Percentiles rank a stretch among this genome's conserved stretches.
phyloP scores from a whole-genome alignment of 2,329 filamentous ascomycete genomes.

The Cytospora leucostoma region DNA sequence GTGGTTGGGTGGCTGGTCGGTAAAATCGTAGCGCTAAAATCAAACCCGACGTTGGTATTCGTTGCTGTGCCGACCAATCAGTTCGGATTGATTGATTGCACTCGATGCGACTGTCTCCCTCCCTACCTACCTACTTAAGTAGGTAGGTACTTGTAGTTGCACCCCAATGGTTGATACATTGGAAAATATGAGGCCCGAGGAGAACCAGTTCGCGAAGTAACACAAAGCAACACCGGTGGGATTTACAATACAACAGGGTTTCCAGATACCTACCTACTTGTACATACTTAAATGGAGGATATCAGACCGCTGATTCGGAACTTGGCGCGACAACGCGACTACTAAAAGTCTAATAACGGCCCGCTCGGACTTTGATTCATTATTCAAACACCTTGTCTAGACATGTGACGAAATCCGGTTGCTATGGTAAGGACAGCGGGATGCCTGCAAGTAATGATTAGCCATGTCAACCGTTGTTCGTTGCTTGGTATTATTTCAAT shows the following conservation, averaged over 20 bases:
- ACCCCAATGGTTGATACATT: too few species aligned
- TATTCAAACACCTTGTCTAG: not conserved
- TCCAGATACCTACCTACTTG: too few species aligned
- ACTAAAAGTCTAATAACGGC: conserved; percentile 8
- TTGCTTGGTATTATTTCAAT: not conserved
- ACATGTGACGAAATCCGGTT: not conserved
- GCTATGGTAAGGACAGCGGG: not conserved
- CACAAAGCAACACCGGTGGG: too few species aligned
- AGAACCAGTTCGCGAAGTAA: too few species aligned
- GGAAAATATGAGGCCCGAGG: too few species aligned
- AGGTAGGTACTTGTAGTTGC: not conserved
- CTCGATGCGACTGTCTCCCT: not conserved
- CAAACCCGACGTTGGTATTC: conserved; percentile 4
- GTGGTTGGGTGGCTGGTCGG: conserved; percentile 8
- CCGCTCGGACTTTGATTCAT: conserved; percentile 1
- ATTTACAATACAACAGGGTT: too few species aligned
- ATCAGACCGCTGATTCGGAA: conserved; percentile 8
- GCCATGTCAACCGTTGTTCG: not conserved
- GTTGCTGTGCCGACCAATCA: conserved; percentile 21
- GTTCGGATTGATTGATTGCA: not conserved
- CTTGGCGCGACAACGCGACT: not conserved
- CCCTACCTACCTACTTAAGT: not conserved
- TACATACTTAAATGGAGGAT: too few species aligned
- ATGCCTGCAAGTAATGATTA: not conserved
- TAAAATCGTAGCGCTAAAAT: conserved; percentile 15